Evolutionary conservation across 805 yeast species (phyloP), one percentile per base, ranked within the genome.

Genomic region (Wickerhamomyces chaumierensis): DNA sequence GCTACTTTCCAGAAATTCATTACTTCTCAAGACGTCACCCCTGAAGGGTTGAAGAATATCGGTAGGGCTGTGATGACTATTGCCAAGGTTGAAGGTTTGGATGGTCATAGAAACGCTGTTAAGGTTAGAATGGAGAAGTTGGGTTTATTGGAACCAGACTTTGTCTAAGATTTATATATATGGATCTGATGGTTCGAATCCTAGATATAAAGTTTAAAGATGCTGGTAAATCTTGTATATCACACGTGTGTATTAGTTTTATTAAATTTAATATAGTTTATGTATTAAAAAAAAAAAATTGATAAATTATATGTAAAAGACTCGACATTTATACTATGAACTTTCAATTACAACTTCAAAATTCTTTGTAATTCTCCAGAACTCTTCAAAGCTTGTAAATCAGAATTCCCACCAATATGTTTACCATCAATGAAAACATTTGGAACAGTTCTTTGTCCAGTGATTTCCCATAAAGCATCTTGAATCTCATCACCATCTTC

Each of bases 41-140:
- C 81, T 40, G 73, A 79, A 58, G 99, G 99, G 18, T 71, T 92
- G 51, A 66, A 74, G 56, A 78, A 78, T 51, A 90, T 92, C 46
- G 98, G 98, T n/a, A 78, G 76, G 48, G 96, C 97, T 4, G 96
- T 92, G 16, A 90, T 90, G 90, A 78, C 85, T 31, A 73, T 92
- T 44, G 98, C 99, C 18, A 88, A 78, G 37, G 92, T 88, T 31
- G 99, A 92, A 65, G 98, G 99, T 3, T 71, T 92, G 43, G 96
- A 90, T 60, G 99, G 88, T 11, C 99, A 92, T 68, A 78, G 96
- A 61, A 85, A 87, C 55, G 97, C 99, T 6, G 96, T 92, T 37
- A 87, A 87, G 62, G 80, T 92, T 33, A 78, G 98, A 67, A 78
- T 92, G 84, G 84, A 79, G 48, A 81, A 83, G 56, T 64, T 84